phyloP scores from a whole-genome alignment of 208 protist genomes.

The Tritrichomonas foetus region DNA sequence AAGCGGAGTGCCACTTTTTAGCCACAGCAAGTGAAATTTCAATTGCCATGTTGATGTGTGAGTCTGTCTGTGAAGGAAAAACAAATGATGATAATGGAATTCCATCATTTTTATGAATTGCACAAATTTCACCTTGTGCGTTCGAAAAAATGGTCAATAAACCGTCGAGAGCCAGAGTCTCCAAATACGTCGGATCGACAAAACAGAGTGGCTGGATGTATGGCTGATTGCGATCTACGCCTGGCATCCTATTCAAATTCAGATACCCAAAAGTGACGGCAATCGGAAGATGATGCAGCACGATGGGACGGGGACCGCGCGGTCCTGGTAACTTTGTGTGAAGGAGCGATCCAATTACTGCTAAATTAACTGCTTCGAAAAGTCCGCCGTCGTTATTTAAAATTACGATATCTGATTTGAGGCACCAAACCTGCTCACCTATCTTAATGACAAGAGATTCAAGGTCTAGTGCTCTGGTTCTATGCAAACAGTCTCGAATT shows the following conservation, averaged over 20 bases:
- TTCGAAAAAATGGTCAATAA: neutral
- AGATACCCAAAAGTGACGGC: neutral
- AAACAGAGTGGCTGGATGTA: neutral
- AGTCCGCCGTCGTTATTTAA: constrained; percentile 10
- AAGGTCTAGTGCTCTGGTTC: neutral
- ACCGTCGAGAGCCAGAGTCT: neutral
- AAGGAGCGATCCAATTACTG: neutral
- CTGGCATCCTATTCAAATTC: neutral
- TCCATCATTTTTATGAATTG: constrained; percentile 22
- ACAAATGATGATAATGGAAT: neutral
- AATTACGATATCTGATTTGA: constrained; percentile 7
- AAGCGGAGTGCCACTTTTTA: neutral
- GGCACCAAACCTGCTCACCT: neutral
- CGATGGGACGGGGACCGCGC: neutral
- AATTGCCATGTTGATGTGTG: neutral
- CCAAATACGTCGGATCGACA: neutral
- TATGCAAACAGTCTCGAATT: neutral
- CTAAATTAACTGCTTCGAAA: neutral
- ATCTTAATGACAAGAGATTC: constrained; percentile 5
- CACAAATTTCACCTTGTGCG: constrained; percentile 21
- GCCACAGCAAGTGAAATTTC: neutral
- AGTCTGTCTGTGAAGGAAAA: neutral
- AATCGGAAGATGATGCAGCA: constrained; percentile 5
- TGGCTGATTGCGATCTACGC: too few species aligned
- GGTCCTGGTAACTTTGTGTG: neutral